Conservation (phyloP, 495 filamentous ascomycete species). For the Aspergillus heteromorphus region DNA sequence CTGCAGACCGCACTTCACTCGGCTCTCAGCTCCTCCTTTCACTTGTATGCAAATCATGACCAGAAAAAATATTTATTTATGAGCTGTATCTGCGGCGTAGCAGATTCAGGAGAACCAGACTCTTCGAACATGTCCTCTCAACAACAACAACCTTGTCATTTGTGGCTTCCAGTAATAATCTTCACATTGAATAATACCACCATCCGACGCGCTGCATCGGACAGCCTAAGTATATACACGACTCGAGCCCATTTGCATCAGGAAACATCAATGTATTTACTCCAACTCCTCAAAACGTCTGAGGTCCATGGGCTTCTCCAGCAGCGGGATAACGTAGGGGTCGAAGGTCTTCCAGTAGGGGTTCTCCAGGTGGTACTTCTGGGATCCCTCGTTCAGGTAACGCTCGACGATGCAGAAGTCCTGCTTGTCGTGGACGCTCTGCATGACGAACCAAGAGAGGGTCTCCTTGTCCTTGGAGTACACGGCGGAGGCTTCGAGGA, state of each 20-base stretch:
- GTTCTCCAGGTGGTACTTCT: conserved; percentile 60
- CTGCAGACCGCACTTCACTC: no score
- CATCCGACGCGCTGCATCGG: background rate
- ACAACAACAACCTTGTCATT: no score
- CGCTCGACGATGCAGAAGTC: conserved; percentile 68
- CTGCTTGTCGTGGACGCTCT: conserved; percentile 55
- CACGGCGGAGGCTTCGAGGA: conserved; percentile 59
- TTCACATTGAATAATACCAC: no score
- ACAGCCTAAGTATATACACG: background rate
- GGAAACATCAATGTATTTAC: background rate
- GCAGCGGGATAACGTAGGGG: conserved; percentile 56
- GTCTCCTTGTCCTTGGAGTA: conserved; percentile 65
- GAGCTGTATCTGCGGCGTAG: no score
- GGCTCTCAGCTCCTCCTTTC: no score
- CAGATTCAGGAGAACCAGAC: no score
- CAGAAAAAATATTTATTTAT: no score
- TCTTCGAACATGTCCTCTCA: no score
- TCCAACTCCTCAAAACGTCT: conserved; percentile 53
- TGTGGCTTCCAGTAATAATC: no score
- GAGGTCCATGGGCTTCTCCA: conserved; percentile 61
- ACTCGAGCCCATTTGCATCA: background rate
- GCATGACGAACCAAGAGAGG: conserved; percentile 64
- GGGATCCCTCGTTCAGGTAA: conserved; percentile 51
- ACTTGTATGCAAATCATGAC: no score
- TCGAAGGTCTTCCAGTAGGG: conserved; percentile 70